Evolutionary conservation across 805 yeast species (phyloP).

Genomic region (Candida pseudofarinosa): DNA sequence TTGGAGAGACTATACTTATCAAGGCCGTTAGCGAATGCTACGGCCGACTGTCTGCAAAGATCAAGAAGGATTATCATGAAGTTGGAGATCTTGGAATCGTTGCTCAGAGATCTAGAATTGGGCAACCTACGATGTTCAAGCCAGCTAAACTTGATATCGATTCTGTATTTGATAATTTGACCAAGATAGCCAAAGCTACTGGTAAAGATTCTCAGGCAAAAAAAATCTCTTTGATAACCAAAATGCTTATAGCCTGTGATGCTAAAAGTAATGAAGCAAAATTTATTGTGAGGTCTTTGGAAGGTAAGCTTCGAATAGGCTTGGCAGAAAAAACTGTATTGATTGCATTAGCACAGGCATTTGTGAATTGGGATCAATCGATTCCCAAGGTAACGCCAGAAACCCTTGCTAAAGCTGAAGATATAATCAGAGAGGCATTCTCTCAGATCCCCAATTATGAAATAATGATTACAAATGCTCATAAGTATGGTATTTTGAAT

Average conservation of each 20-base stretch:
- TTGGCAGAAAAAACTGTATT: constrained; percentile 91
- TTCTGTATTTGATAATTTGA: constrained; percentile 68
- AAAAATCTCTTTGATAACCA: constrained; percentile 76
- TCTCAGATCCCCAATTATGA: constrained; percentile 91
- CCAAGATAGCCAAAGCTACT: constrained; percentile 69
- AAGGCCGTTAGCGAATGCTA: constrained; percentile 89
- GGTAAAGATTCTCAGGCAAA: constrained; percentile 80
- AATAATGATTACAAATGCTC: constrained; percentile 60
- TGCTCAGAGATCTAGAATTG: constrained; percentile 77
- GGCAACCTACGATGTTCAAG: constrained; percentile 90
- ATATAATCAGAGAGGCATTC: constrained; percentile 75
- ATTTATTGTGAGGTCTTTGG: constrained; percentile 81
- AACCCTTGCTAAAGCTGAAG: constrained; percentile 62
- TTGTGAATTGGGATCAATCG: constrained; percentile 53
- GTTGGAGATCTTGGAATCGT: constrained; percentile 89
- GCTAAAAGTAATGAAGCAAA: constrained; percentile 74
- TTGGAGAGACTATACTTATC: constrained; percentile 84
- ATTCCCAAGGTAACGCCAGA: constrained; percentile 33
- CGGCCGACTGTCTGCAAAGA: constrained; percentile 69
- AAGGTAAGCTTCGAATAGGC: constrained; percentile 90
- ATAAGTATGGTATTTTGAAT: constrained; percentile 63
- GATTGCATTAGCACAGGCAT: constrained; percentile 79
- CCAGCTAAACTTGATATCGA: constrained; percentile 76
- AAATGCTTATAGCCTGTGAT: constrained; percentile 80
- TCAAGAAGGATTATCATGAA: constrained; percentile 70